Conservation (phyloP, 257 asterid species). For the Agastache rugosa region DNA sequence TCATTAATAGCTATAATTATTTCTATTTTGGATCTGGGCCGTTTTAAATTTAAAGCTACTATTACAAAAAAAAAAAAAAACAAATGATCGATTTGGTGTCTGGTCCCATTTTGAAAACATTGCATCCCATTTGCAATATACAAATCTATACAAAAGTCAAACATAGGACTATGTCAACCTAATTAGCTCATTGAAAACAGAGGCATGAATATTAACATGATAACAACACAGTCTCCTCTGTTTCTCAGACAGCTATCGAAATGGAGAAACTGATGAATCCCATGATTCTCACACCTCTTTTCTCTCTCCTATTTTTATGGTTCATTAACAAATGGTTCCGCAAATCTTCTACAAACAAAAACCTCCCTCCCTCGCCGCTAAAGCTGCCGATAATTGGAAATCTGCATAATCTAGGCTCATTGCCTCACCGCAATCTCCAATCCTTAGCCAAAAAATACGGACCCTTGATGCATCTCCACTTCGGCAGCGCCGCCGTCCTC, state of each 20-base stretch:
- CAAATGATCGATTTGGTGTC: too few species aligned
- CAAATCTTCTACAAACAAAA: not conserved
- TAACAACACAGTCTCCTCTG: too few species aligned
- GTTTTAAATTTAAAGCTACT: too few species aligned
- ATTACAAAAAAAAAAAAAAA: too few species aligned
- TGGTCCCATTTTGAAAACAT: too few species aligned
- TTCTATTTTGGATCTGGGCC: too few species aligned
- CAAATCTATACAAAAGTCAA: too few species aligned
- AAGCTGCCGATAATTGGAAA: conserved; percentile 19
- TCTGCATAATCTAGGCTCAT: not conserved
- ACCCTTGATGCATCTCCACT: conserved; percentile 18
- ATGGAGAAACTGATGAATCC: not conserved
- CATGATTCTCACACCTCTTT: not conserved
- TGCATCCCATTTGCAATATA: too few species aligned
- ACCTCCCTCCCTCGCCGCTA: conserved; percentile 24
- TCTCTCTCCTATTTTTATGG: not conserved
- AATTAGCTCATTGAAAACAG: too few species aligned
- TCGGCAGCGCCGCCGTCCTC: not conserved
- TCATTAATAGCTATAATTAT: too few species aligned
- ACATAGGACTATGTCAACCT: too few species aligned
- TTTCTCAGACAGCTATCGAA: not conserved
- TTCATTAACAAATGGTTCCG: not conserved
- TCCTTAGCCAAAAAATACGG: conserved; percentile 18
- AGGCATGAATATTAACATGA: too few species aligned
- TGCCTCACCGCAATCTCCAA: not conserved